A percentile compares a stretch with the other conserved stretches of the same genome.
Evolutionary conservation across 2,329 filamentous ascomycete genomes (phyloP).

Genomic region (Scedosporium apiospermum): DNA sequence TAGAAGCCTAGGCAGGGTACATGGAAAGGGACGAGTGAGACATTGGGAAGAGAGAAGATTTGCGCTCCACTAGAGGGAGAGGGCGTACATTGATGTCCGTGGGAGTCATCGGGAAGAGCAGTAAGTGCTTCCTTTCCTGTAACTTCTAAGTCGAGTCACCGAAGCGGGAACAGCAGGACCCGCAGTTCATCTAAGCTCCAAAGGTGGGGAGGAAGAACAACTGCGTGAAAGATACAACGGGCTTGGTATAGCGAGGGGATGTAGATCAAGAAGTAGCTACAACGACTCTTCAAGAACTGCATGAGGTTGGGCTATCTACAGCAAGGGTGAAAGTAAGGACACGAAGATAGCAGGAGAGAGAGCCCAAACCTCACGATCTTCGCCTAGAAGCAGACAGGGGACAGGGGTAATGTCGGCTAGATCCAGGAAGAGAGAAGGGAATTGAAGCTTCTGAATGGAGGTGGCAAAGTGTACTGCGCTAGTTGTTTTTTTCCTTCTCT

Average conservation of each 20-base stretch:
- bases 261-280: no score
- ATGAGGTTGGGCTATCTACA: background rate
- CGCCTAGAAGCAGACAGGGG: background rate
- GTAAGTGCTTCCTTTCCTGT: background rate
- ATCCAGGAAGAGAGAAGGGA: background rate
- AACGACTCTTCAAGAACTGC: background rate
- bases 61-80: no score
- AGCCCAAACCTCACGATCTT: background rate
- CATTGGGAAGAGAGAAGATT: no score
- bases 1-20: no score
- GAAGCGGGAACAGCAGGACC: no score
- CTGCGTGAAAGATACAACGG: no score
- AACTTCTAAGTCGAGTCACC: background rate
- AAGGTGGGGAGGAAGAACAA: no score
- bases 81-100: background rate
- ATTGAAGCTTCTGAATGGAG: background rate
- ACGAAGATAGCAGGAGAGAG: background rate
- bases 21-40: no score
- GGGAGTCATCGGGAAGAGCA: background rate
- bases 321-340: background rate
- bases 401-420: background rate
- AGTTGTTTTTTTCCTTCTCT: background rate
- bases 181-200: no score
- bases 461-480: background rate
- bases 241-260: no score